Evolutionary conservation across 306 rosid species (phyloP).

Genomic region (Herpetospermum pedunculosum): DNA sequence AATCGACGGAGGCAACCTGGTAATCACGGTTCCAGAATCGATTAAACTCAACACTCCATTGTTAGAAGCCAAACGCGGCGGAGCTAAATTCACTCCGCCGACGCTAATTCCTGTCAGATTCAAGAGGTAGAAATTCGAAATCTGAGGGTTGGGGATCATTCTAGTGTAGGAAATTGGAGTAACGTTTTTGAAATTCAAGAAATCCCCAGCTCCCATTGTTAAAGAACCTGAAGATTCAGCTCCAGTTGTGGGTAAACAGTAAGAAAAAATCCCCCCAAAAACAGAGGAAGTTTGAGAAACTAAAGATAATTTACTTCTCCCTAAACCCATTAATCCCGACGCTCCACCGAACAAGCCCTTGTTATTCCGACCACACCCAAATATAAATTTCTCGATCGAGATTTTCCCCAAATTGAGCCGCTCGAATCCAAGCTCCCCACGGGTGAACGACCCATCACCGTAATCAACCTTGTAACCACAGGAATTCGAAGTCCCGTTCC

Average conservation of each 20-base stretch:
- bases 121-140: slow-evolving; percentile 49
- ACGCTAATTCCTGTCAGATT: slow-evolving; percentile 54
- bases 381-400: slow-evolving; percentile 28
- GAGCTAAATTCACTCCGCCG: slow-evolving; percentile 39
- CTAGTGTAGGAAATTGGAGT: slow-evolving; percentile 65
- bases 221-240: slow-evolving; percentile 60
- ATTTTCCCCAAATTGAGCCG: slow-evolving; percentile 37
- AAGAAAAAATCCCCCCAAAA: slow-evolving; percentile 75
- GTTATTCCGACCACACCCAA: slow-evolving; percentile 78
- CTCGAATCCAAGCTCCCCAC: slow-evolving; percentile 46
- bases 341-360: slow-evolving; percentile 73
- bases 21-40: slow-evolving; percentile 80
- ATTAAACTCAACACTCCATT: slow-evolving; percentile 28
- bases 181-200: slow-evolving; percentile 41
- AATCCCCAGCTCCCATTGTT: slow-evolving; percentile 42
- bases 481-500: not conserved
- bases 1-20: slow-evolving; percentile 56
- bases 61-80: slow-evolving; percentile 19
- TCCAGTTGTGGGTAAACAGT: slow-evolving; percentile 61
- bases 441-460: slow-evolving; percentile 70
- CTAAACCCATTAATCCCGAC: slow-evolving; percentile 75
- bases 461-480: slow-evolving; percentile 51
- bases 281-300: slow-evolving; percentile 46
- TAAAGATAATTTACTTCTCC: slow-evolving; percentile 57
- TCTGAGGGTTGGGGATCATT: slow-evolving; percentile 47